Base-by-base conservation (phyloP, 129 eudicot genomes). In the Tagetes erecta region DNA sequence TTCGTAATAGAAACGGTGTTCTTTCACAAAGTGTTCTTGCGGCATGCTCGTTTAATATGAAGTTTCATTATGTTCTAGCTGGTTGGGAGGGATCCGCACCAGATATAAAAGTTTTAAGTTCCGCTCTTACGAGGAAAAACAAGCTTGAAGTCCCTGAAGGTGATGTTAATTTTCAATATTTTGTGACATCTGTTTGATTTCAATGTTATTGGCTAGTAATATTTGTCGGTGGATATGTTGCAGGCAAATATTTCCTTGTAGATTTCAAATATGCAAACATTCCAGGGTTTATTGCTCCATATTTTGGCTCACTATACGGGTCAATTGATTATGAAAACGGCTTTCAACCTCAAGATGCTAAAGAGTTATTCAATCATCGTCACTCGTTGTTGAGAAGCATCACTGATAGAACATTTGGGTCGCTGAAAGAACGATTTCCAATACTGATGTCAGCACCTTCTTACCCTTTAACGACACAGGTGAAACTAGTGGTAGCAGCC, bases 81-180 rank as follows among this genome's bases (percentile, higher is more conserved):
- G 92, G 92, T 76, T 87, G 92, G 88, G 88, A 84, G 79, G 92
- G 88, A 45, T 84, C 92, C 9, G 89, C 89, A 0, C 78, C 85
- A 36, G 89, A 87, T 80, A 41, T 77, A 52, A 82, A 75, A 46
- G 87, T 87, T 47, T 64, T 87, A 8, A 78, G 47, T 84, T 87
- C 91, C 33, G 91, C 91, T 73, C 86, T 87, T 11, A 84, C 84
- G 58, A 84, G 91, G 79, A 80, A 52, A 50, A 87, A 84, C 79
- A 84, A 87, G 65, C 74, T 84, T 45, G 64, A 84, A 64, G 88
- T 87, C 70, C 91, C 91, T 62, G 81, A 84, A 73, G 91, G 91
- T 87, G 68, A 3, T 38, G 7, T 37, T 49, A 51, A 2, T 67
- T 5, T 40, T 39, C 38, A 44, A 45, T 40, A 30, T 45, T 74